phyloP scores from a whole-genome alignment of 768 basidiomycete genomes.

The Mycena galopus region DNA sequence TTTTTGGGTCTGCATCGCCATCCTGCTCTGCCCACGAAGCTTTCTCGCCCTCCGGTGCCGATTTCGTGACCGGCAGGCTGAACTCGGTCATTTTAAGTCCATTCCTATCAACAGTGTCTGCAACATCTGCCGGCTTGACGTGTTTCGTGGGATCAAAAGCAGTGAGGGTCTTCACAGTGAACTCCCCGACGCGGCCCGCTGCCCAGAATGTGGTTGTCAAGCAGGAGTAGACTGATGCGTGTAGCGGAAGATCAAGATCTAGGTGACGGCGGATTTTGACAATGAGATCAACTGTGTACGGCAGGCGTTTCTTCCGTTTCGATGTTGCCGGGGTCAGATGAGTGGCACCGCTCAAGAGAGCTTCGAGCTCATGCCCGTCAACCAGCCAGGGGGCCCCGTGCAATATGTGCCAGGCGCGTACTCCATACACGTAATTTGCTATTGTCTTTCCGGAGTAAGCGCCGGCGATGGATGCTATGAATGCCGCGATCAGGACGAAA shows the following conservation, averaged over 20 bases:
- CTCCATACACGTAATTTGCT: neutral
- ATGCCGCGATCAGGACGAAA: neutral
- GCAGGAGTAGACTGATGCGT: neutral
- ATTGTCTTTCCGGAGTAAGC: conserved; percentile 2
- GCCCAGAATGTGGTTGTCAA: conserved; percentile 1
- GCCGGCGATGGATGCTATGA: neutral
- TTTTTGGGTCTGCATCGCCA: conserved; percentile 38
- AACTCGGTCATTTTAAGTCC: neutral
- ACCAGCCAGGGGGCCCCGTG: neutral
- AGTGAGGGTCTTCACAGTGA: conserved; percentile 4
- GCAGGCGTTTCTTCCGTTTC: neutral
- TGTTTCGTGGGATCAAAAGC: neutral
- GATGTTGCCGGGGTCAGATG: neutral
- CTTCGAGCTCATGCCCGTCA: neutral
- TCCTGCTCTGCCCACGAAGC: neutral
- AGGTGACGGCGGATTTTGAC: neutral
- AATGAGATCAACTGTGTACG: conserved; percentile 1
- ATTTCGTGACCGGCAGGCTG: neutral
- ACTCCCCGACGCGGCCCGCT: neutral
- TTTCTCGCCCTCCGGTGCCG: neutral
- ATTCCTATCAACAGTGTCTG: neutral
- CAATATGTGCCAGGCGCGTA: conserved; percentile 14
- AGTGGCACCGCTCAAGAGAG: neutral
- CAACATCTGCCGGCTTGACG: neutral
- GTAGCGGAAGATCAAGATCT: neutral